Evolutionary conservation across 345 rosid genomes (phyloP), one percentile per base, ranked within the genome.

Genomic region (Eucalyptus tenuipes): DNA sequence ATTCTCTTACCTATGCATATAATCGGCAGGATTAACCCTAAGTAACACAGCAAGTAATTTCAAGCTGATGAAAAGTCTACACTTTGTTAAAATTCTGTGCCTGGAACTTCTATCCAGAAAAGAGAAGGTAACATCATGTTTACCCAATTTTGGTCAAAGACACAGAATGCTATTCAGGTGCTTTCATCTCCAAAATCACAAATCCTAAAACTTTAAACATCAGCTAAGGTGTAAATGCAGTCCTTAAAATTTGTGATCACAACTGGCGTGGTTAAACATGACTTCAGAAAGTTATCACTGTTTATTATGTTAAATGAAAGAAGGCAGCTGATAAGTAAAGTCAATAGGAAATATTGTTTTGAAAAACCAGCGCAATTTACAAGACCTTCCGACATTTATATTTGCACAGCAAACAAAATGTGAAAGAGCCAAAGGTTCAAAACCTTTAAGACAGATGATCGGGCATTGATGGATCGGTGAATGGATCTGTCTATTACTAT

Each of bases 401-500:
- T 31, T 8, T 37, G 66, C 22, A 42, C 25, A 86, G 48, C 53
- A 68, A 53, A 42, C 8, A 88, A 85, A 40, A 48, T 13, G 37
- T 61, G 33, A 82, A 82, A 52, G 15, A 52, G n/a, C 64, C 68
- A 45, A 50, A 88, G 88, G 47, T 75, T 87, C 61, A 88, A 85
- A 91, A 98, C 99, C 99, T 97, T 98, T 75, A 98, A 88, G 57
- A 97, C 99, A 40, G 98, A 93, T 79, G 98, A 96, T 53, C 95
- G 95, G 86, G 99, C 95, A 91, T 98, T 95, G 88, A 97, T 91
- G 88, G 94, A 91, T 88, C 92, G 94, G 93, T 95, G 95, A 88
- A 97, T 98, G 7, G 99, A 93, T 89, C 93, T 96, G 91, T 98
- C 99, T 86, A 96, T 95, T 87, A 95, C 87, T 90, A 98, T 96